Conservation (phyloP, 345 rosid genomes). For the Hevea brasiliensis region DNA sequence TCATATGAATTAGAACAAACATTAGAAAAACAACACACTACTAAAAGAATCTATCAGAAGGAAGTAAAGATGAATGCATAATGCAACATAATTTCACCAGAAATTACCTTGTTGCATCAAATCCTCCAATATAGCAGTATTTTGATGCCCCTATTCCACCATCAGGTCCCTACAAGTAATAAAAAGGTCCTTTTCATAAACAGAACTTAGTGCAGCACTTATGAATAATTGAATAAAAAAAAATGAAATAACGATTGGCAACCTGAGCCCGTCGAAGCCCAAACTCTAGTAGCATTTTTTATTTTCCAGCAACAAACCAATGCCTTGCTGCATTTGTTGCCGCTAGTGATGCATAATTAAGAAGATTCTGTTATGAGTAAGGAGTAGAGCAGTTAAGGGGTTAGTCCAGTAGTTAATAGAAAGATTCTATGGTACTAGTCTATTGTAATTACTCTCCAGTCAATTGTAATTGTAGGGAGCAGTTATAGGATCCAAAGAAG, state of each 20-base stretch:
- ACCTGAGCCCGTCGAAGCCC: constrained; percentile 99
- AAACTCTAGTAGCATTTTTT: constrained; percentile 80
- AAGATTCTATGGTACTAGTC: too few relatives aligned
- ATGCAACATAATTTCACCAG: background rate
- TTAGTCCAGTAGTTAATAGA: too few relatives aligned
- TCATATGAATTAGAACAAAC: background rate
- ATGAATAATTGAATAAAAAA: constrained; percentile 4
- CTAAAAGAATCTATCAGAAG: background rate
- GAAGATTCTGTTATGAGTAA: constrained; percentile 79
- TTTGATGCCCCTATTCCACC: constrained; percentile 91
- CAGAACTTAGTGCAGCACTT: constrained; percentile 11
- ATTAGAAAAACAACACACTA: background rate
- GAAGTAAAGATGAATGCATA: background rate
- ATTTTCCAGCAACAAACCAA: constrained; percentile 88
- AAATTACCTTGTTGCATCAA: constrained; percentile 89
- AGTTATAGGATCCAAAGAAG: too few relatives aligned
- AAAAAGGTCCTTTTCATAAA: constrained; percentile 18
- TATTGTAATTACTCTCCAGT: too few relatives aligned
- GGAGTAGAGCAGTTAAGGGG: too few relatives aligned
- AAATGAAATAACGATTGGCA: constrained; percentile 7
- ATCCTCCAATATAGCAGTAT: constrained; percentile 93
- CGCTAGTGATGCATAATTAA: constrained; percentile 85
- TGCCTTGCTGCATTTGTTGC: constrained; percentile 97
- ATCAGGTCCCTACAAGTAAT: constrained; percentile 80
- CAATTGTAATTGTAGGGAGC: too few relatives aligned